Evolutionary conservation across 2,329 filamentous ascomycete genomes (phyloP).

Genomic region (Furcasterigmium furcatum): DNA sequence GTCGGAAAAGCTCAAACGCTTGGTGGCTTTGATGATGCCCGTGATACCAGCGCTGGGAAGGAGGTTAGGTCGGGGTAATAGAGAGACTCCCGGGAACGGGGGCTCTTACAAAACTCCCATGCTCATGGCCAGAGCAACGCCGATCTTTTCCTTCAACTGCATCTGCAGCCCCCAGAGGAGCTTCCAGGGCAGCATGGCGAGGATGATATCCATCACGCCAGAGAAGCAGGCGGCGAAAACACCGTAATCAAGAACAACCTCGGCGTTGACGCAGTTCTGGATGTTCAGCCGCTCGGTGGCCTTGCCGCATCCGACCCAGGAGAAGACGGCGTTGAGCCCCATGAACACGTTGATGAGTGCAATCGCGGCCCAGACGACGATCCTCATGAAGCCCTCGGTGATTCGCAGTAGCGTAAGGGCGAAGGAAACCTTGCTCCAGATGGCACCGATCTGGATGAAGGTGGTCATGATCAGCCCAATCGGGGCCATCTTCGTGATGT

Average conservation of each 20-base stretch:
- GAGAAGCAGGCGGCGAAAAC: conserved; percentile 25
- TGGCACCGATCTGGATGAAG: conserved; percentile 16
- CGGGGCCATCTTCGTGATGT: conserved; percentile 10
- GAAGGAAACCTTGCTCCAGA: conserved; percentile 24
- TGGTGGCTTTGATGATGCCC: neutral
- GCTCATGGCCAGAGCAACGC: conserved; percentile 37
- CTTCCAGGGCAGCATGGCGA: conserved; percentile 36
- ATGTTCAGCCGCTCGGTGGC: neutral
- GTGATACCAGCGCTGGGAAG: neutral
- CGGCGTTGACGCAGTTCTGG: neutral
- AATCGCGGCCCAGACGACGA: conserved; percentile 21
- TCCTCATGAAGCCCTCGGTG: conserved; percentile 15
- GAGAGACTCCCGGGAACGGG: neutral
- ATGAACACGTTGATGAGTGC: conserved; percentile 17
- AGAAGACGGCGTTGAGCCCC: conserved; percentile 15
- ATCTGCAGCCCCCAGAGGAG: conserved; percentile 36
- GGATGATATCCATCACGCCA: conserved; percentile 31
- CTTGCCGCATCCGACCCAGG: conserved; percentile 19
- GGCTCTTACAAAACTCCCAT: conserved; percentile 37
- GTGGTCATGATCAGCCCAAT: conserved; percentile 12
- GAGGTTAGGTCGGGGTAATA: neutral
- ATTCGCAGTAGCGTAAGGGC: conserved; percentile 23
- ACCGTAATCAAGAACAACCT: conserved; percentile 20
- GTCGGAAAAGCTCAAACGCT: neutral
- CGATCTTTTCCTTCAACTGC: conserved; percentile 34